These are phyloP conservation scores for Bruguiera parviflora DNA, from an alignment of 345 rosid species.

Conservation along the genomic window DNA sequence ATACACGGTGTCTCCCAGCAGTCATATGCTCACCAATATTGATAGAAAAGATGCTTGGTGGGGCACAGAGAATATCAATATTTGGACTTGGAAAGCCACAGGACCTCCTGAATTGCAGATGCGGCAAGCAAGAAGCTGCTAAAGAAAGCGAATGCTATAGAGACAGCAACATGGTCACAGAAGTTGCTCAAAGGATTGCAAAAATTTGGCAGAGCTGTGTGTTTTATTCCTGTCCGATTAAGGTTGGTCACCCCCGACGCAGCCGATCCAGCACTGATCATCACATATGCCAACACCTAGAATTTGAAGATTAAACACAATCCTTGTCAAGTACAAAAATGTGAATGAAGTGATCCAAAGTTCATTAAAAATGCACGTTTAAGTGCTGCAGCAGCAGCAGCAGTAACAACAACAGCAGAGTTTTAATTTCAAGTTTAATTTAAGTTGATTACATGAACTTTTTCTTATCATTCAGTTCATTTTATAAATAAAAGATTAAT, in stretches of 20 bases:
- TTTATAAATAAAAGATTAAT: too few species aligned
- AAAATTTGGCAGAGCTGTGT: constrained; percentile 70
- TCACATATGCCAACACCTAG: constrained; percentile 61
- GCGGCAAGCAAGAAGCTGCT: constrained; percentile 49
- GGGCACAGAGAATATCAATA: constrained; percentile 9
- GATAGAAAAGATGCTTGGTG: not conserved
- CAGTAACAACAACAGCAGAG: too few species aligned
- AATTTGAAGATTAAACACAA: not conserved
- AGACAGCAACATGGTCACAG: constrained; percentile 68
- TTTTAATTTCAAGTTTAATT: too few species aligned
- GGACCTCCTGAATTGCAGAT: constrained; percentile 51
- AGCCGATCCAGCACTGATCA: constrained; percentile 77
- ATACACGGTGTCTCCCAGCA: constrained; percentile 1
- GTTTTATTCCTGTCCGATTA: constrained; percentile 72
- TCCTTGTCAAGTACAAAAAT: not conserved
- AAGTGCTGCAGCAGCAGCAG: too few species aligned
- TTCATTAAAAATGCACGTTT: too few species aligned
- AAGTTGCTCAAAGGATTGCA: constrained; percentile 69
- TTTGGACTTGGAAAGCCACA: constrained; percentile 48
- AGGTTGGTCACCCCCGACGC: constrained; percentile 73
- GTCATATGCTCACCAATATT: not conserved
- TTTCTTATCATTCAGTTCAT: too few species aligned
- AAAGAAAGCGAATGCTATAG: constrained; percentile 66
- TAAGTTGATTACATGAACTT: too few species aligned
- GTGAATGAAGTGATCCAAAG: too few species aligned